Evolutionary conservation across 148 eudicot genomes (phyloP), one percentile per base, ranked within the genome.

Genomic region (Spergularia marina): DNA sequence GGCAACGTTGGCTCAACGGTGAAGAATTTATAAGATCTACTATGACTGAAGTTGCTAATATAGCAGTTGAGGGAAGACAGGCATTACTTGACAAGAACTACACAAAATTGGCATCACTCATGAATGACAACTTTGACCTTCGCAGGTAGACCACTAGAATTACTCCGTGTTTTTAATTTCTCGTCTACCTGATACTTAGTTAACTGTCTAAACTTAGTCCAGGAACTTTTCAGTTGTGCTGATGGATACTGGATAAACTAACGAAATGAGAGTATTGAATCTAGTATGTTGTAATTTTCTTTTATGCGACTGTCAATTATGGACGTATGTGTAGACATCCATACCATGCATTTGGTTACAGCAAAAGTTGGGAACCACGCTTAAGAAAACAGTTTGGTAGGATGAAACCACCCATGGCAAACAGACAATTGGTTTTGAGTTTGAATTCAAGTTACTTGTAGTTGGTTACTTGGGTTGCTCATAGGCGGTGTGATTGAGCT

Each of bases 1-100:
- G 90, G 66, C 85, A 91, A 77, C 89, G 85, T 79, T 95, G 99
- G 98, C 86, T 95, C 56, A 77, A 87, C 68, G 98, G 98, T 39
- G 99, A 95, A 65, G 56, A 90, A 79, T 88, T 90, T 58, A 84
- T 92, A 12, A 87, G 84, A 85, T 85, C 96, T 59, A 66, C 88
- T 20, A 86, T 94, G 82, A 82, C 79, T 57, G 88, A 90, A 84
- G 97, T 95, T 65, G 94, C 96, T 34, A 81, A 83, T 36, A 17
- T 90, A 61, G 90, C 97, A 60, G 82, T 87, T 30, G 92, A 89
- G 82, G 99, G 99, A 82, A 72, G 79, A 55, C 78, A 81, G 7
- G 94, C 90, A 15, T 84, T 95, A 72, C 77, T 82, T 21, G 84
- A 77, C 18, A 88, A 87, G 87, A 85, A 95, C 81, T 83, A 89